Evolutionary conservation across 1,284 basidiomycete genomes (phyloP), one percentile per base, ranked within the genome.

Genomic region (Rhodotorula sp.): DNA sequence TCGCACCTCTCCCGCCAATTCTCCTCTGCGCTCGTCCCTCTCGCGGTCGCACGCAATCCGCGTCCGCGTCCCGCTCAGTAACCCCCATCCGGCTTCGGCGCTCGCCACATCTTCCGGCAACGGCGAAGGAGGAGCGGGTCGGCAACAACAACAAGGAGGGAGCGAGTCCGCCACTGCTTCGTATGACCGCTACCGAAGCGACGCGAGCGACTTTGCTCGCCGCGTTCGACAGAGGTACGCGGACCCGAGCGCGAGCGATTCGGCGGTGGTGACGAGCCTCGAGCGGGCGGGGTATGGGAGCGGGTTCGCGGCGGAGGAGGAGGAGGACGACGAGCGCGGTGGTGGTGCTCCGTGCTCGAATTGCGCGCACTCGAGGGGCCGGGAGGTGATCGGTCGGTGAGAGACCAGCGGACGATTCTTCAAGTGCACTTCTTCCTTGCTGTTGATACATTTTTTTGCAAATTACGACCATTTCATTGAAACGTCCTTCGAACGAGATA

Each of bases 41-140:
- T 43, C 38, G 21, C 62, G 69, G 23, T 67, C 66, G 4, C 38
- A n/a, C 38, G 65, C 63, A 12, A 67, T 68, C 57, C 63, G 70
- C 16, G 43, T 47, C 2, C 60, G 49, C 14, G 45, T 70, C 28
- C 69, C 69, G 1, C 61, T 70, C 45, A 47, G 56, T 14, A 49
- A 34, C 31, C 31, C 49, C 21, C 50, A 43, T 5, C 47, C 55
- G n/a, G 19, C 43, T 14, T 62, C 68, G 8, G 14, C 47, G 1
- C 4, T 34, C 4, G 38, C 58, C n/a, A 16, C 12, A 15, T 14
- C 31, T 6, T n/a, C 28, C 48, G 19, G 48, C 2, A 18, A 0
- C 28, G 8, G 10, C 48, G 31, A 19, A 19, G 21, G 12, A 3
- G 10, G 38, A 62, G n/a, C 5, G 47, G 14, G 23, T 10, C 26